These are phyloP conservation scores for Lyophyllum semitale DNA, from an alignment of 768 basidiomycete species.

Conservation along the genomic window DNA sequence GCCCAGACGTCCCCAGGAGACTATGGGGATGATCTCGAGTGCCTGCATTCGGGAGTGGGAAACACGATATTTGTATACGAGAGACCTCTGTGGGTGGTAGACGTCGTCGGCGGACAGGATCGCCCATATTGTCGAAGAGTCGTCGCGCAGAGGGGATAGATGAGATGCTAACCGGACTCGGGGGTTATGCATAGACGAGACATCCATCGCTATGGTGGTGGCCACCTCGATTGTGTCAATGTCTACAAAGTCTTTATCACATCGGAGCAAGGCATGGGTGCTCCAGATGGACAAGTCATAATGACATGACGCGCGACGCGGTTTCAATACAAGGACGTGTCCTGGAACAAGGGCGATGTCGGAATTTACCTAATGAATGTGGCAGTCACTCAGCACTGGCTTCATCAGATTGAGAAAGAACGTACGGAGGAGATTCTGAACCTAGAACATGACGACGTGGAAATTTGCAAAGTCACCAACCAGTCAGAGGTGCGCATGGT, in stretches of 20 bases:
- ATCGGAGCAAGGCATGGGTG: not conserved
- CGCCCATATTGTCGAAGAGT: not conserved
- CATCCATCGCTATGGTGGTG: not conserved
- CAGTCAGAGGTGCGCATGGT: not conserved
- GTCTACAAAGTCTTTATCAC: not conserved
- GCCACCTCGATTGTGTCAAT: not conserved
- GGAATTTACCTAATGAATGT: no score
- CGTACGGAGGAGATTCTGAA: not conserved
- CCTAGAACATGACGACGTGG: not conserved
- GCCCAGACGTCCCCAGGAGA: not conserved
- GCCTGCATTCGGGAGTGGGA: not conserved
- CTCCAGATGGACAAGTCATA: not conserved
- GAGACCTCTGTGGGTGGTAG: not conserved
- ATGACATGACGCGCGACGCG: no score
- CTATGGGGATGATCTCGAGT: not conserved
- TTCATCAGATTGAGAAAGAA: not conserved
- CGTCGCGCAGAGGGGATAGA: not conserved
- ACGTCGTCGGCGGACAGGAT: not conserved
- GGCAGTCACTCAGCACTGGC: no score
- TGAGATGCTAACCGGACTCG: not conserved
- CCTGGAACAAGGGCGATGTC: not conserved
- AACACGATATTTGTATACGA: not conserved
- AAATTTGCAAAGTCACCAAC: not conserved
- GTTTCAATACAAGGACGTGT: not conserved
- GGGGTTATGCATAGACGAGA: not conserved